A percentile compares a stretch with the other conserved stretches of the same genome.
Evolutionary conservation across 2,329 filamentous ascomycete genomes (phyloP).

Genomic region (Arthrinium phaeospermum): DNA sequence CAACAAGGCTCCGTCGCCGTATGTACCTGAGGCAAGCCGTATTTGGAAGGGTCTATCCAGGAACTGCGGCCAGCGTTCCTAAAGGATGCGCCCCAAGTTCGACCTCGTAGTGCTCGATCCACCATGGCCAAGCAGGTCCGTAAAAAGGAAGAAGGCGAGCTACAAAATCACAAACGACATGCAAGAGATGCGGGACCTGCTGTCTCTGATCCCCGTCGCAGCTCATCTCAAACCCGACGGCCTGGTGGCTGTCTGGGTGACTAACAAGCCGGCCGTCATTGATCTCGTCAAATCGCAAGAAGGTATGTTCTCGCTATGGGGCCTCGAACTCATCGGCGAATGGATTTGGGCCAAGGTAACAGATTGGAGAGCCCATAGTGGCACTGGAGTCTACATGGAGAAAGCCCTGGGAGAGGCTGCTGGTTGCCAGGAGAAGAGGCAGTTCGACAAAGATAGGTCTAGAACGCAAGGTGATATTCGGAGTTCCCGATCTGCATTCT

Average conservation of each 20-base stretch:
- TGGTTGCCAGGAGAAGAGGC: constrained; percentile 61
- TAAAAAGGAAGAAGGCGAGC: constrained; percentile 59
- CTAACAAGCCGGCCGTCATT: constrained; percentile 69
- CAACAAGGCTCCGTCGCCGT: constrained; percentile 22
- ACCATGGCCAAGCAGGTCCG: constrained; percentile 82
- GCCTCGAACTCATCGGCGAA: constrained; percentile 68
- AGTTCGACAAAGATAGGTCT: constrained; percentile 39
- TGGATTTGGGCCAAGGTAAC: constrained; percentile 85
- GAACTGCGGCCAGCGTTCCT: constrained; percentile 48
- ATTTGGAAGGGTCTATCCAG: constrained; percentile 56
- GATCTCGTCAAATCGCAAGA: constrained; percentile 58
- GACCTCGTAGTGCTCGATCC: constrained; percentile 76
- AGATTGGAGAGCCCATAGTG: constrained; percentile 67
- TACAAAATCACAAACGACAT: constrained; percentile 55
- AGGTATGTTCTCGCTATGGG: constrained; percentile 71
- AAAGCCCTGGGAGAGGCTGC: constrained; percentile 77
- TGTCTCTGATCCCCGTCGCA: constrained; percentile 62
- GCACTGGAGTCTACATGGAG: constrained; percentile 66
- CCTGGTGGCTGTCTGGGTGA: constrained; percentile 77
- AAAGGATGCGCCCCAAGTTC: constrained; percentile 58
- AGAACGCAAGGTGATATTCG: constrained; percentile 65
- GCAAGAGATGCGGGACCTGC: constrained; percentile 53
- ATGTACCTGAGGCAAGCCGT: constrained; percentile 50
- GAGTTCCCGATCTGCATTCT: constrained; percentile 78
- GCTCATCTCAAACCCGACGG: constrained; percentile 58